Evolutionary conservation across 352 stramenopile species (phyloP).

Genomic region (Lagenidium giganteum): DNA sequence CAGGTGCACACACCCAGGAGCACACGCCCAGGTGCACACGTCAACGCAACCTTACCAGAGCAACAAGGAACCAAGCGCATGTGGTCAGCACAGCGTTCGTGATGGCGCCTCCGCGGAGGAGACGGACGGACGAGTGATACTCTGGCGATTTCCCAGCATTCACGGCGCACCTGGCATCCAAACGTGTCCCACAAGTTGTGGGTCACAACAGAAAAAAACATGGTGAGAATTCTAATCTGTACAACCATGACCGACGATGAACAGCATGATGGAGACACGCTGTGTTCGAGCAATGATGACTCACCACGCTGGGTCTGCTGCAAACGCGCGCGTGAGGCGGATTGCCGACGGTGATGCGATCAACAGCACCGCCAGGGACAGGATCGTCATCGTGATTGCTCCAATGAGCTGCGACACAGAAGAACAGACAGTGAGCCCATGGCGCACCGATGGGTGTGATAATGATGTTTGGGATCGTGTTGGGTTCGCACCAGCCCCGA

Average conservation of each 20-base stretch:
- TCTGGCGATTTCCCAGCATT: constrained; percentile 3
- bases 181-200: not conserved
- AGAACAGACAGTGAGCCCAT: constrained; percentile 12
- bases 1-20: too few species aligned
- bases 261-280: not conserved
- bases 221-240: too few species aligned
- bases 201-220: not conserved
- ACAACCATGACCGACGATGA: constrained; percentile 7
- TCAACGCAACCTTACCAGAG: constrained; percentile 26
- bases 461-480: too few species aligned
- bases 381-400: constrained; percentile 19
- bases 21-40: not conserved
- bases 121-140: constrained; percentile 17
- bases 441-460: constrained; percentile 15
- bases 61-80: constrained; percentile 44
- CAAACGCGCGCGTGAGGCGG: constrained; percentile 30
- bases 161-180: not conserved
- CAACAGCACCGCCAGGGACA: constrained; percentile 31
- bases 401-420: constrained; percentile 19
- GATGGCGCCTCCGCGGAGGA: constrained; percentile 26
- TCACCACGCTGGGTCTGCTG: constrained; percentile 33
- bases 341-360: constrained; percentile 37
- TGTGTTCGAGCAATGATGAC: not conserved
- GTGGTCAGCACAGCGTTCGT: constrained; percentile 37
- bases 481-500: too few species aligned